Evolutionary conservation across 2,329 filamentous ascomycete species (phyloP).

Genomic region (Penicillium sumatraense): DNA sequence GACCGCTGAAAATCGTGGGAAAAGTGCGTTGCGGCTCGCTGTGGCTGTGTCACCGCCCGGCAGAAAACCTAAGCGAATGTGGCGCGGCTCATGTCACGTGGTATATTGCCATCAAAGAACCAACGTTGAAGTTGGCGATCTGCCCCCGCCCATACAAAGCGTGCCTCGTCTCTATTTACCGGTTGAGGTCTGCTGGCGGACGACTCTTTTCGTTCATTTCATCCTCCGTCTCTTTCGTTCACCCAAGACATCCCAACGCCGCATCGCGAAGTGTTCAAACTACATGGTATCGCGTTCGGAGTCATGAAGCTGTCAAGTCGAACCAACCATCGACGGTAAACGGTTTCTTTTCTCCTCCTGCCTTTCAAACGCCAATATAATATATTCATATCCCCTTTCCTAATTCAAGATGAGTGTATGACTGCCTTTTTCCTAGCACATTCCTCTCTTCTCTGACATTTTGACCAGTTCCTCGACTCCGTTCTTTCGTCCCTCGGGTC

Average conservation of each 20-base stretch:
- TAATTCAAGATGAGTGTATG: slow-evolving; percentile 45
- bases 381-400: background rate
- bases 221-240: too few species aligned
- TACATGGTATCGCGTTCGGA: slow-evolving; percentile 35
- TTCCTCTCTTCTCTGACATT: slow-evolving; percentile 26
- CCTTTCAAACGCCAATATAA: slow-evolving; percentile 1
- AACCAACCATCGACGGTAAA: slow-evolving; percentile 46
- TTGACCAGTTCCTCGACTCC: slow-evolving; percentile 54
- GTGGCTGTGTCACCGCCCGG: slow-evolving; percentile 38
- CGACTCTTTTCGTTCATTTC: background rate
- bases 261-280: slow-evolving; percentile 12
- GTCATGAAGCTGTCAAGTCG: slow-evolving; percentile 46
- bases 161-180: slow-evolving; percentile 7
- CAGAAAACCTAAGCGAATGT: slow-evolving; percentile 44
- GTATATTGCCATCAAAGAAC: slow-evolving; percentile 29
- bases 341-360: slow-evolving; percentile 20
- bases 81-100: slow-evolving; percentile 36
- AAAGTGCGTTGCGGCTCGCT: slow-evolving; percentile 44
- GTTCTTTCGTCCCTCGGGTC: slow-evolving; percentile 56
- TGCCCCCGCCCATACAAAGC: slow-evolving; percentile 7
- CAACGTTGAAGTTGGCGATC: too few species aligned
- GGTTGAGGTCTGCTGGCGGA: slow-evolving; percentile 4
- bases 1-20: slow-evolving; percentile 34
- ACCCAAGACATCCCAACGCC: background rate
- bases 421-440: background rate